Conservation (phyloP, 257 asterid genomes). For the Plantago elongata region DNA sequence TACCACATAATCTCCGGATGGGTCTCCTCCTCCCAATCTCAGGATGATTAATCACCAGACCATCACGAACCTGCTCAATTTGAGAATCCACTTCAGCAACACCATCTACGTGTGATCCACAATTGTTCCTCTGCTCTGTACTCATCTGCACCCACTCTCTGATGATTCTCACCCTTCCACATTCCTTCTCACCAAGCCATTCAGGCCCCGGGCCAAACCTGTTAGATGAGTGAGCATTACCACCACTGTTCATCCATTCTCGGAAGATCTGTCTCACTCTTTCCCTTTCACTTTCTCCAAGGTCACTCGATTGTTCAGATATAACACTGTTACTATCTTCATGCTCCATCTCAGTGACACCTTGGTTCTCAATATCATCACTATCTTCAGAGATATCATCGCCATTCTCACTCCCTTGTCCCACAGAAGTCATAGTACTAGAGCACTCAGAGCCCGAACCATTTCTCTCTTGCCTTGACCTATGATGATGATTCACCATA, state of each 20-base stretch:
- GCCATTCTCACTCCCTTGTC: conserved; percentile 37
- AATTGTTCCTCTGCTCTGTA: conserved; percentile 32
- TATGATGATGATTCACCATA: conserved; percentile 40
- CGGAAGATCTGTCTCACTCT: conserved; percentile 71
- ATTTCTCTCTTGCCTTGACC: conserved; percentile 29
- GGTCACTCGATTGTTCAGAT: conserved; percentile 60
- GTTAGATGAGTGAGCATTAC: conserved; percentile 33
- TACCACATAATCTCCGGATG: conserved; percentile 68
- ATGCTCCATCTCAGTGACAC: conserved; percentile 32
- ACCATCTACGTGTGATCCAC: conserved; percentile 39
- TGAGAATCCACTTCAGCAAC: conserved; percentile 41
- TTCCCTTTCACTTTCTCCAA: conserved; percentile 73
- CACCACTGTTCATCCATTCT: conserved; percentile 67
- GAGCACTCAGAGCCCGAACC: conserved; percentile 26
- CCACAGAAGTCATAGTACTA: conserved; percentile 29
- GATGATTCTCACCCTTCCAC: conserved; percentile 52
- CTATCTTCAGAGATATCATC: conserved; percentile 30
- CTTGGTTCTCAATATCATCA: conserved; percentile 37
- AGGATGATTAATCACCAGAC: conserved; percentile 27
- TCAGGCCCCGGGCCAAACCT: conserved; percentile 34
- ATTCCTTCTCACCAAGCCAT: conserved; percentile 47
- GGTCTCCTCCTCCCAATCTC: conserved; percentile 47
- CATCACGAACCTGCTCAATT: conserved; percentile 46
- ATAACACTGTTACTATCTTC: conserved; percentile 47
- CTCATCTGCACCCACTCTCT: conserved; percentile 51